phyloP scores from a whole-genome alignment of 495 filamentous ascomycete genomes.

The Xanthoparmelia taractica region DNA sequence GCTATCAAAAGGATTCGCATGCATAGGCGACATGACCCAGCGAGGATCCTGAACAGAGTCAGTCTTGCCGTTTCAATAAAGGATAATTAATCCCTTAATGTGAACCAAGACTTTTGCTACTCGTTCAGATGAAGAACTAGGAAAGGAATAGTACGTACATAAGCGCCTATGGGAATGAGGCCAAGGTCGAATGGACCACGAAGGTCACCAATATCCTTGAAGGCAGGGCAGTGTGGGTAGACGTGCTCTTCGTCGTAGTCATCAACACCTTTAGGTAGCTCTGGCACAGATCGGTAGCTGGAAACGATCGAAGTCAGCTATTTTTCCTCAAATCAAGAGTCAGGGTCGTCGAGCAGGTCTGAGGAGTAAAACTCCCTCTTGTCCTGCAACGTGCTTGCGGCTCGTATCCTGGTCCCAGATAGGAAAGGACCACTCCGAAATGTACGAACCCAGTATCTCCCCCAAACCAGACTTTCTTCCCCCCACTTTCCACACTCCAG shows the following conservation, averaged over 20 bases:
- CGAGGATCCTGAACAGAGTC: constrained; percentile 46
- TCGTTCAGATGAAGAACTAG: not conserved
- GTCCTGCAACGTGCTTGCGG: no score
- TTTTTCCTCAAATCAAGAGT: no score
- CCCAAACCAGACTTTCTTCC: constrained; percentile 68
- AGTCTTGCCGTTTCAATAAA: not conserved
- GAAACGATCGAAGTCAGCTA: no score
- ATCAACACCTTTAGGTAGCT: constrained; percentile 54
- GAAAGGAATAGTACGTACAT: constrained; percentile 30
- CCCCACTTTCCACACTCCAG: constrained; percentile 73
- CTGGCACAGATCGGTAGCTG: constrained; percentile 79
- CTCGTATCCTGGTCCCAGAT: no score
- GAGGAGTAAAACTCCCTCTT: no score
- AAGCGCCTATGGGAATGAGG: constrained; percentile 91
- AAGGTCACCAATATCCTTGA: constrained; percentile 73
- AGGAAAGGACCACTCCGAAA: no score
- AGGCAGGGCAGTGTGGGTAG: constrained; percentile 74
- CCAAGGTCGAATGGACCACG: constrained; percentile 89
- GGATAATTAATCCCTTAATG: no score
- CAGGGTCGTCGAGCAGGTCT: no score
- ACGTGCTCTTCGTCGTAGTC: constrained; percentile 64
- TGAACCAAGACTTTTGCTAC: not conserved
- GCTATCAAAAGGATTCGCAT: constrained; percentile 80
- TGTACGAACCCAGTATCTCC: constrained; percentile 74
- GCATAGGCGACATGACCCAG: constrained; percentile 66